Evolutionary conservation across 305 asterid species (phyloP).

Genomic region (Fraxinus floribunda): DNA sequence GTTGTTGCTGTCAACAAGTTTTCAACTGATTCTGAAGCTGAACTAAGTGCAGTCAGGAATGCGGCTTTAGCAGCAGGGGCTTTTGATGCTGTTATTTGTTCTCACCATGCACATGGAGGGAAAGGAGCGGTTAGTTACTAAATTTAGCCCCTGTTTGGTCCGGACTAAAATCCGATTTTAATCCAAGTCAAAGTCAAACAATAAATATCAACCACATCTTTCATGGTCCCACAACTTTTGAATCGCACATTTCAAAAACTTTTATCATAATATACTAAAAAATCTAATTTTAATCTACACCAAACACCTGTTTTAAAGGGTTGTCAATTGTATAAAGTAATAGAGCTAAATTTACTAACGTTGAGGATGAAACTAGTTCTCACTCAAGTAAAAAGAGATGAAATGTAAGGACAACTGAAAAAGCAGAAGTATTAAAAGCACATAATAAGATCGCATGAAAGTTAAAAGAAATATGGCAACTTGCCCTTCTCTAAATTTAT

Average conservation of each 20-base stretch:
- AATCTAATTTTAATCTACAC: too few relatives aligned
- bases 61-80: constrained; percentile 91
- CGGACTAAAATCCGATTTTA: too few relatives aligned
- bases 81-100: constrained; percentile 85
- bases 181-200: too few relatives aligned
- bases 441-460: neutral
- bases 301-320: neutral
- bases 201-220: too few relatives aligned
- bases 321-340: neutral
- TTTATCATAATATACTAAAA: too few relatives aligned
- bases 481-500: neutral
- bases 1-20: constrained; percentile 92
- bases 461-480: neutral
- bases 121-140: constrained; percentile 86
- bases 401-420: neutral
- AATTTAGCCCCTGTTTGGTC: neutral
- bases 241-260: too few relatives aligned
- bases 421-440: neutral
- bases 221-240: too few relatives aligned
- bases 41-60: constrained; percentile 65
- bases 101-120: constrained; percentile 97
- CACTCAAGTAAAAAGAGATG: neutral
- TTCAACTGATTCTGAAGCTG: constrained; percentile 87
- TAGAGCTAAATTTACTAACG: neutral
- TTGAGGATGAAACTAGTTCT: neutral